Percentiles rank a stretch among this genome's conserved stretches.
These are phyloP conservation scores for Neurospora sp. DNA, from an alignment of 495 filamentous ascomycete genomes.

Conservation along the genomic window DNA sequence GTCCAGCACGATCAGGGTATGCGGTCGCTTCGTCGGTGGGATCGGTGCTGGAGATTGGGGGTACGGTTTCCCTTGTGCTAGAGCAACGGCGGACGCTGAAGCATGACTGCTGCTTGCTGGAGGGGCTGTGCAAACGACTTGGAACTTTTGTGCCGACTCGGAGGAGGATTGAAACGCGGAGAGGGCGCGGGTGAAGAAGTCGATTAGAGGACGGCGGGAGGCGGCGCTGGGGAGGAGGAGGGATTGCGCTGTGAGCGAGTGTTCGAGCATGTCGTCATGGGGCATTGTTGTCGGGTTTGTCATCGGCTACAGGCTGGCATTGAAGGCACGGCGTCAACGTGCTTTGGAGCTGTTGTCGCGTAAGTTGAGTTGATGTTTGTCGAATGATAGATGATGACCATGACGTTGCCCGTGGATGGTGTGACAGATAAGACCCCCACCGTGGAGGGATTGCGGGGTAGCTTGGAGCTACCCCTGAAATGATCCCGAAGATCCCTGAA, in stretches of 20 bases:
- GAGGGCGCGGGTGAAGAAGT: slow-evolving; percentile 41
- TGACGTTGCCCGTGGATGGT: neutral
- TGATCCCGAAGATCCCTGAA: neutral
- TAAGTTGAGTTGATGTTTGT: neutral
- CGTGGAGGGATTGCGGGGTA: neutral
- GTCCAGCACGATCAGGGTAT: slow-evolving; percentile 69
- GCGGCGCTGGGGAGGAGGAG: slow-evolving; percentile 1
- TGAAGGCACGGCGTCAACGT: neutral
- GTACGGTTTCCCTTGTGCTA: neutral
- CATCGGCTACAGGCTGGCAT: neutral
- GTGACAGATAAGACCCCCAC: neutral
- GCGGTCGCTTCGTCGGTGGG: slow-evolving; percentile 16
- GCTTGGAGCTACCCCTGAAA: neutral
- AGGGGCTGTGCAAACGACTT: slow-evolving; percentile 43
- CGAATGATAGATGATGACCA: neutral
- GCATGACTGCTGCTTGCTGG: neutral
- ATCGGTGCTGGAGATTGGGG: slow-evolving; percentile 2
- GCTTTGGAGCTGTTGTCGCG: neutral
- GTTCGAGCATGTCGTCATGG: slow-evolving; percentile 14
- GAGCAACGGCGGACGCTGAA: slow-evolving; percentile 8
- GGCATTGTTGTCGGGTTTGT: neutral
- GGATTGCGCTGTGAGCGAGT: slow-evolving; percentile 12
- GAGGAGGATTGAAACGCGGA: slow-evolving; percentile 47
- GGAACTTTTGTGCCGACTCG: slow-evolving; percentile 34
- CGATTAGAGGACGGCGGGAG: slow-evolving; percentile 15